Evolutionary conservation across 306 rosid species (phyloP).

Genomic region (Vigna angularis): DNA sequence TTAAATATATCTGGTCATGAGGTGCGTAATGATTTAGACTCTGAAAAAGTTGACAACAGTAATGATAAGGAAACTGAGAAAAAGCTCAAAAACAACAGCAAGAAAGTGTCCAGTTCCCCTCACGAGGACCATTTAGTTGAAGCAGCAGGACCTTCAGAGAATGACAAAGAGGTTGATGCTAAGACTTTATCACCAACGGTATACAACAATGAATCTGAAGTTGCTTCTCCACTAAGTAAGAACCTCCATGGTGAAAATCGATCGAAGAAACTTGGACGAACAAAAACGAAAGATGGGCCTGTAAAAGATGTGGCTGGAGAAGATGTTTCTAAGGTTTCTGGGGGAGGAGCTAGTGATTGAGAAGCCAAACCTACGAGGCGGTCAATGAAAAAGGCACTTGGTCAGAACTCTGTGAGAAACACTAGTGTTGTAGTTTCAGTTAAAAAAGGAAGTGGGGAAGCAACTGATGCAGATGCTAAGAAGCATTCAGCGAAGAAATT

Average conservation of each 20-base stretch:
- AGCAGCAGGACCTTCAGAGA: constrained; percentile 59
- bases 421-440: constrained; percentile 46
- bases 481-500: constrained; percentile 59
- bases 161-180: constrained; percentile 54
- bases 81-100: constrained; percentile 44
- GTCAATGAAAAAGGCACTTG: constrained; percentile 53
- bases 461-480: constrained; percentile 58
- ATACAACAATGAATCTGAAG: constrained; percentile 60
- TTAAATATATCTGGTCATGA: constrained; percentile 21
- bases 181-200: constrained; percentile 60
- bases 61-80: constrained; percentile 56
- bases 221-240: constrained; percentile 55
- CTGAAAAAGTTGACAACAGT: constrained; percentile 27
- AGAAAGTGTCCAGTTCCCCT: constrained; percentile 60
- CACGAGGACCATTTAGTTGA: constrained; percentile 51
- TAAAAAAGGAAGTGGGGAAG: constrained; percentile 57
- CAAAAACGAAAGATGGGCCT: constrained; percentile 60
- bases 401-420: constrained; percentile 51
- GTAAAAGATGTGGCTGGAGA: constrained; percentile 56
- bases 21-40: constrained; percentile 55
- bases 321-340: constrained; percentile 57
- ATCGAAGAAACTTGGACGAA: constrained; percentile 52
- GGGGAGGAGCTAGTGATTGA: constrained; percentile 66
- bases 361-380: constrained; percentile 58
- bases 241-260: constrained; percentile 58